phyloP scores from a whole-genome alignment of 2,329 filamentous ascomycete species.

The Botrytis sinoallii region DNA sequence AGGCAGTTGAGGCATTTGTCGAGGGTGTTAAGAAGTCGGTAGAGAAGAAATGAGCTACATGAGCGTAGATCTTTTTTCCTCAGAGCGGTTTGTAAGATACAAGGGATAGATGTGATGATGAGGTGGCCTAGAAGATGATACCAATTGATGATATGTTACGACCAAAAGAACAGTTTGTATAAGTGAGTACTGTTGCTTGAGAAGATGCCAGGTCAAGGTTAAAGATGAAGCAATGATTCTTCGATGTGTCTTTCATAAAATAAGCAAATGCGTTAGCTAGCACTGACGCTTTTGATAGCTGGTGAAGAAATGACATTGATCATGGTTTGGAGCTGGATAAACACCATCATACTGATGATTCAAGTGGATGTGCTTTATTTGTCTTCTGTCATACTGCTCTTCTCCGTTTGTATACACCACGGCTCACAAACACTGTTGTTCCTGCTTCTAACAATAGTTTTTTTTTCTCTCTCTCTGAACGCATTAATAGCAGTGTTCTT shows the following conservation, averaged over 20 bases:
- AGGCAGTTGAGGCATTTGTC: slow-evolving; percentile 88
- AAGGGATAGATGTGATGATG: not conserved
- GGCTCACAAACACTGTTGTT: not conserved
- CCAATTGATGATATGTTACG: slow-evolving; percentile 12
- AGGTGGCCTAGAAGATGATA: not conserved
- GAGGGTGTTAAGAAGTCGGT: slow-evolving; percentile 81
- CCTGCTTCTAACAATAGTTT: not conserved
- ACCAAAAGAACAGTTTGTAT: slow-evolving; percentile 25
- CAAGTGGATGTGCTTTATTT: not conserved
- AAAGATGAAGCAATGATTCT: not conserved
- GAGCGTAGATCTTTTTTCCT: not conserved
- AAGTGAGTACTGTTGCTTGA: slow-evolving; percentile 13
- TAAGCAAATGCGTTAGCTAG: not conserved
- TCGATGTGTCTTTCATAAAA: not conserved
- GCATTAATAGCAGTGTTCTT: not conserved
- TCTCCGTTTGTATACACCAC: not conserved
- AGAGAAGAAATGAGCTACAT: slow-evolving; percentile 47
- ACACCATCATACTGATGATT: not conserved
- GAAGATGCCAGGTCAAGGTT: not conserved
- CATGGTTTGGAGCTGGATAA: not conserved
- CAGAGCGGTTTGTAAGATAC: slow-evolving; percentile 2
- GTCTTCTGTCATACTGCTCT: not conserved
- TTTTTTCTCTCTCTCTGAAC: not conserved
- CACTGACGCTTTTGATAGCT: not conserved
- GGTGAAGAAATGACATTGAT: not conserved